These are phyloP conservation scores for Solanum gandarillasii DNA, from an alignment of 257 asterid genomes.

Conservation along the genomic window DNA sequence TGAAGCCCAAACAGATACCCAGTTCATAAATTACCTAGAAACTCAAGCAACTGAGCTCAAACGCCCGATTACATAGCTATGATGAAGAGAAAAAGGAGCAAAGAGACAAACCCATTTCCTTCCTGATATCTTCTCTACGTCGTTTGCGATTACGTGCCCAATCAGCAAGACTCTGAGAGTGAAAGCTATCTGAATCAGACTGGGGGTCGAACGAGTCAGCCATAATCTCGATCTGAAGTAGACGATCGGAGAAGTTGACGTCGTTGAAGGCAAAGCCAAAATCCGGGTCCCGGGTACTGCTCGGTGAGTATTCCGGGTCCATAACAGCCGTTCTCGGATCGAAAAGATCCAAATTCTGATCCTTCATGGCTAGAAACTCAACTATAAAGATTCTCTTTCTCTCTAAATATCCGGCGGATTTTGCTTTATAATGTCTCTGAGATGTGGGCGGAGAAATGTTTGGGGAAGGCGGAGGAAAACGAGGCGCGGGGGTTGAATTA, in stretches of 20 bases:
- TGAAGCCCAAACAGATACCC: too few species aligned
- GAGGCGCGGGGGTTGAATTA: neutral
- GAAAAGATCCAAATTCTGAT: constrained; percentile 50
- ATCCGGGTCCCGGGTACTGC: constrained; percentile 29
- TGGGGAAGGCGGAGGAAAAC: neutral
- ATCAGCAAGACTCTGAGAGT: constrained; percentile 28
- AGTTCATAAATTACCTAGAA: too few species aligned
- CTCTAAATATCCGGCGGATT: neutral
- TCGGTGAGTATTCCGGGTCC: constrained; percentile 41
- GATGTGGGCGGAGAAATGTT: neutral
- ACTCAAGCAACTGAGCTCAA: neutral
- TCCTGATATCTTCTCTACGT: constrained; percentile 30
- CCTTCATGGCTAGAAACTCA: constrained; percentile 17
- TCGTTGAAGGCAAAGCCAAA: constrained; percentile 74
- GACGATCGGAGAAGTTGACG: constrained; percentile 54
- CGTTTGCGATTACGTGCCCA: constrained; percentile 46
- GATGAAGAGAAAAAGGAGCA: neutral
- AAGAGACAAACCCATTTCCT: constrained; percentile 27
- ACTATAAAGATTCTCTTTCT: neutral
- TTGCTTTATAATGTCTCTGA: neutral
- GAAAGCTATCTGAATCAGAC: constrained; percentile 22
- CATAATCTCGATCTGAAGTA: constrained; percentile 49
- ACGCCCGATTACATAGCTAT: neutral
- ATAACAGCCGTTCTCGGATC: constrained; percentile 54
- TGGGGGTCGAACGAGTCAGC: constrained; percentile 25